Conservation (phyloP, 805 yeast genomes). For the Sugiyamaella chiloensis region DNA sequence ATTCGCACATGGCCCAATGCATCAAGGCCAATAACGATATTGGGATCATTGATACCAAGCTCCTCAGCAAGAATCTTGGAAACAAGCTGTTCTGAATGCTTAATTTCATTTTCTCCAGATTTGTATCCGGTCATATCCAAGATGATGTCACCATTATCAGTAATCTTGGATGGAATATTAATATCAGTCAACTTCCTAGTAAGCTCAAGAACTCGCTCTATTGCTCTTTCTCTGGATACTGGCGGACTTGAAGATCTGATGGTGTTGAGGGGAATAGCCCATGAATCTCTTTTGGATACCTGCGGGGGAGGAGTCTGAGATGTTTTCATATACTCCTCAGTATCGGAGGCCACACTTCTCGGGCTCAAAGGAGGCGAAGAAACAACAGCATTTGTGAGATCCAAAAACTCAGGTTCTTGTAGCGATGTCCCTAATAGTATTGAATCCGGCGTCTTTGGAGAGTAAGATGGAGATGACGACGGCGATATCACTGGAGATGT, state of each 20-base stretch:
- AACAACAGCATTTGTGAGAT: slow-evolving; percentile 30
- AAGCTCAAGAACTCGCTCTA: slow-evolving; percentile 59
- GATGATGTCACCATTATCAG: slow-evolving; percentile 83
- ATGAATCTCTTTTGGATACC: not conserved
- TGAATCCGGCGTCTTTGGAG: slow-evolving; percentile 23
- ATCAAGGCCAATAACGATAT: slow-evolving; percentile 31
- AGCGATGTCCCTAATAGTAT: slow-evolving; percentile 17
- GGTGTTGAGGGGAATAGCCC: slow-evolving; percentile 2
- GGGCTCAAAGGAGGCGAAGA: slow-evolving; percentile 8
- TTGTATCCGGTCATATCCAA: slow-evolving; percentile 96
- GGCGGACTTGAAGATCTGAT: slow-evolving; percentile 19
- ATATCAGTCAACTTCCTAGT: slow-evolving; percentile 62
- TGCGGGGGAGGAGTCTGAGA: not conserved
- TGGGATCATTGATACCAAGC: slow-evolving; percentile 38
- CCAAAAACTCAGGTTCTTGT: slow-evolving; percentile 51
- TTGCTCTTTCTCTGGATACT: slow-evolving; percentile 39
- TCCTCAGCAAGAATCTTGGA: slow-evolving; percentile 74
- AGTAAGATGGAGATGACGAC: slow-evolving; percentile 37
- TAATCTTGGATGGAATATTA: slow-evolving; percentile 84
- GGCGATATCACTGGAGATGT: slow-evolving; percentile 89
- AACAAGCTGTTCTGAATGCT: slow-evolving; percentile 71
- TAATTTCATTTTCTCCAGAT: slow-evolving; percentile 74
- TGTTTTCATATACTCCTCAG: slow-evolving; percentile 1
- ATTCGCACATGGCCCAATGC: slow-evolving; percentile 35
- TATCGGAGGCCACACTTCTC: not conserved